phyloP scores from a whole-genome alignment of 306 rosid genomes.

The Cucurbita pepo region DNA sequence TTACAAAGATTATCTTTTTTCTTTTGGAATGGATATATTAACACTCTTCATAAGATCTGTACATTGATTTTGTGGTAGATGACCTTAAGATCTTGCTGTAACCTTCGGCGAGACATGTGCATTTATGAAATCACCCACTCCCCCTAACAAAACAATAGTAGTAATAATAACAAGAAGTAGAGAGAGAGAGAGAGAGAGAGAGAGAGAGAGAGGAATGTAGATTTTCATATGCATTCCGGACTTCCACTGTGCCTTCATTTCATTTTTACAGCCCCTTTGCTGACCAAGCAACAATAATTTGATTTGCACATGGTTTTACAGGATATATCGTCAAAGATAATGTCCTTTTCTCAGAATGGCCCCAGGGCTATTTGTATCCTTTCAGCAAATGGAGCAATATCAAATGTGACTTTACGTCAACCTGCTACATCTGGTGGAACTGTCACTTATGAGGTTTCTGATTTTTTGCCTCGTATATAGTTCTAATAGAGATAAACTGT shows the following conservation, averaged over 20 bases:
- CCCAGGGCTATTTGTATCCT: conserved; percentile 43
- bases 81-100: background rate
- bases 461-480: background rate
- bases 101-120: background rate
- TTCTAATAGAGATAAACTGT: background rate
- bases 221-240: background rate
- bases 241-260: background rate
- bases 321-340: conserved; percentile 44
- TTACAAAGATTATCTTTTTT: background rate
- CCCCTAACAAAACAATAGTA: background rate
- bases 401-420: conserved; percentile 59
- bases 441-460: conserved; percentile 75
- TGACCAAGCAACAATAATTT: background rate
- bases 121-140: background rate
- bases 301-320: conserved; percentile 13
- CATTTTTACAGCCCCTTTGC: background rate
- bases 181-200: background rate
- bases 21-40: background rate
- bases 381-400: conserved; percentile 60
- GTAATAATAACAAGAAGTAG: no score
- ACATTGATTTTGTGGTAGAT: background rate
- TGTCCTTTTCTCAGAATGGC: conserved; percentile 49
- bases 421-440: conserved; percentile 54
- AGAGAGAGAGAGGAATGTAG: background rate
- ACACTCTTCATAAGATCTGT: background rate